Evolutionary conservation across 2,329 filamentous ascomycete species (phyloP), one percentile per base, ranked within the genome.

Genomic region (Trichoderma hamatum): DNA sequence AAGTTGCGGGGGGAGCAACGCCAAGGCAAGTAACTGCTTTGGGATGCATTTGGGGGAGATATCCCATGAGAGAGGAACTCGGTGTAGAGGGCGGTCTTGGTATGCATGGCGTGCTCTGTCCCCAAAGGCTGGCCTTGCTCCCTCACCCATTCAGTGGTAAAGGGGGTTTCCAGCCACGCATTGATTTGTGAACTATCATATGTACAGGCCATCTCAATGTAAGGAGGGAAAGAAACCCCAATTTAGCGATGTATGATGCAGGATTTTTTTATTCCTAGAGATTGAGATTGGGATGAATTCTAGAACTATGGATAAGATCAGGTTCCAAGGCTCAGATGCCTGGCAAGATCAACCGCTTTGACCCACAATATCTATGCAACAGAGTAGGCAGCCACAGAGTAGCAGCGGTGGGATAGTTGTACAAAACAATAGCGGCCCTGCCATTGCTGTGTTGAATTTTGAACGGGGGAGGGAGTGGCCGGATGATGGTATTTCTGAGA

Each of bases 101-200:
- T 58, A 49, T 58, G 63, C 55, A 66, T 66, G 63, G 49, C 63
- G 63, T 66, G 63, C 63, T 51, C 63, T 58, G 34, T 46, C 63
- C 24, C 32, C 36, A 49, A 66, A 46, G 26, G 54, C 16, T 36
- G 36, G 43, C 26, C 36, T 43, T 30, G 28, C 24, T 52, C 26
- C 39, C 63, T 46, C 63, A 26, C 63, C 39, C 54, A 3, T 10
- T 32, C 7, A 16, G 10, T 58, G 52, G 21, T 54, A 51, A 24
- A 26, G 28, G 51, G 30, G 52, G 52, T 39, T 49, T 51, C 52
- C 36, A n/a, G 46, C 14, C 26, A 19, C n/a, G 16, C n/a, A 16
- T n/a, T 43, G 39, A 24, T 58, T 55, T 66, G 39, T 66, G 36
- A 66, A 58, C 63, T 66, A 49, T 66, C 63, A 66, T 26, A 26